Evolutionary conservation across 2,329 filamentous ascomycete genomes (phyloP).

Genomic region (Didymella sp.): DNA sequence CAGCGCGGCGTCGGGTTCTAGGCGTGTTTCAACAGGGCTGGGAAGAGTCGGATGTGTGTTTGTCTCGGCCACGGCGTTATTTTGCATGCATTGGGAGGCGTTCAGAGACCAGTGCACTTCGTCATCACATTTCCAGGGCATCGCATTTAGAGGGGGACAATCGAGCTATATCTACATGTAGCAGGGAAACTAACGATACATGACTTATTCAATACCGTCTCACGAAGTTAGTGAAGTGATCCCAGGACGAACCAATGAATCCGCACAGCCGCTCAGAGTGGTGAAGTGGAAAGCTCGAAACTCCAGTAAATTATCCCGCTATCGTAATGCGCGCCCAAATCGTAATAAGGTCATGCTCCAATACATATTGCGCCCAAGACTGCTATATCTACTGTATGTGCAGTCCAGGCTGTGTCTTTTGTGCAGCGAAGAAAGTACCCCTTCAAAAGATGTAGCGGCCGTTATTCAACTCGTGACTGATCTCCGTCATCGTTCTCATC

Average conservation of each 20-base stretch:
- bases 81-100: conserved; percentile 33
- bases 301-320: conserved; percentile 16
- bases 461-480: conserved; percentile 18
- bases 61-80: conserved; percentile 6
- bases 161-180: neutral
- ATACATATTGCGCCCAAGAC: conserved; percentile 5
- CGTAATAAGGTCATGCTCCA: conserved; percentile 8
- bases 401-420: neutral
- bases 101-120: neutral
- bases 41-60: conserved; percentile 6
- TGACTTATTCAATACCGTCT: neutral
- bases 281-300: conserved; percentile 6
- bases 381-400: conserved; percentile 13
- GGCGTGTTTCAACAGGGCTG: conserved; percentile 12
- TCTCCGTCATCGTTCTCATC: neutral
- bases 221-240: too few species aligned
- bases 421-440: neutral
- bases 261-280: too few species aligned
- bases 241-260: too few species aligned
- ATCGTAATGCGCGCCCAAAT: conserved; percentile 12
- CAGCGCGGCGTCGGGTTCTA: conserved; percentile 37
- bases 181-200: neutral
- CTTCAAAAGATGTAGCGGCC: conserved; percentile 1
- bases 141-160: conserved; percentile 5
- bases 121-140: neutral